These are phyloP conservation scores for Colletotrichum salicis DNA, from an alignment of 2,329 filamentous ascomycete species.

Conservation along the genomic window DNA sequence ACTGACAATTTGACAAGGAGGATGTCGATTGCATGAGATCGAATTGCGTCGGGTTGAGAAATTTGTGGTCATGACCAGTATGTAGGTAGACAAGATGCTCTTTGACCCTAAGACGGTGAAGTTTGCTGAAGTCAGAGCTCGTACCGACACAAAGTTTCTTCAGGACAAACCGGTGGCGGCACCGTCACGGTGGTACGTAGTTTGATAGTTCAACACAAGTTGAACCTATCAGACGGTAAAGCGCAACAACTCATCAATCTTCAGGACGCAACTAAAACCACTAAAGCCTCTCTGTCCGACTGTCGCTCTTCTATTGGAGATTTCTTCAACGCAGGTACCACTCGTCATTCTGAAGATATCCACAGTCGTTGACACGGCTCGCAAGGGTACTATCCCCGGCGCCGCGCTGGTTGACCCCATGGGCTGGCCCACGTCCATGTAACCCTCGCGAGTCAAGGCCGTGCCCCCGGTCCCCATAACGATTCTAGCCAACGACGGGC, in stretches of 20 bases:
- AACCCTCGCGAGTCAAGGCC: constrained; percentile 9
- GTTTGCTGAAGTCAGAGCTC: not conserved
- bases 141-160: not conserved
- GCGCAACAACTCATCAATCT: not conserved
- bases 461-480: not conserved
- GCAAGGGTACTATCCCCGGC: not conserved
- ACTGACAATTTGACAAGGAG: not conserved
- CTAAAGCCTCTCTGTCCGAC: not conserved
- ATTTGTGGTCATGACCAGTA: not conserved
- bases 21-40: not conserved
- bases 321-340: not conserved
- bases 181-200: not conserved
- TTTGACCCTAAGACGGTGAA: not conserved
- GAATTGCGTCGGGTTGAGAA: not conserved
- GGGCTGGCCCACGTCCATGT: not conserved
- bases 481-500: not conserved
- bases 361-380: not conserved
- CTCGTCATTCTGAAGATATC: not conserved
- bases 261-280: not conserved
- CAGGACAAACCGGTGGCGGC: not conserved
- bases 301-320: not conserved
- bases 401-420: not conserved
- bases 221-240: too few species aligned
- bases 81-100: not conserved
- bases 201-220: not conserved